Conservation (phyloP, 169 alveolate species). For the Cryptosporidium viatorum region DNA sequence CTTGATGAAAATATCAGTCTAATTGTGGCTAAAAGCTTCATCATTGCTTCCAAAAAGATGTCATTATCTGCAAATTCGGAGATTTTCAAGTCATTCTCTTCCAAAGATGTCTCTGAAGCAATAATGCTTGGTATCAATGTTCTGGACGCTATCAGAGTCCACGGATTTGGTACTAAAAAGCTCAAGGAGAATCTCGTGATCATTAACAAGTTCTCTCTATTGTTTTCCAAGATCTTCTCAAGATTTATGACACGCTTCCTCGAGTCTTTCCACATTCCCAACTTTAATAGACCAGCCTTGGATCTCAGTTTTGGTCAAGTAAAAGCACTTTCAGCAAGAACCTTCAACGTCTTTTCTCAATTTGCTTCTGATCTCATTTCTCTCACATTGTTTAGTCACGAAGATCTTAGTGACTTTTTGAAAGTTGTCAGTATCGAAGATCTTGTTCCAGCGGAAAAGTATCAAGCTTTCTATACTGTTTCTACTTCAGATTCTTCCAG, state of each 20-base stretch:
- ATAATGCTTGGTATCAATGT: slow-evolving; percentile 19
- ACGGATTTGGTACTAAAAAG: not conserved
- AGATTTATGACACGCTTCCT: not conserved
- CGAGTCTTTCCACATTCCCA: not conserved
- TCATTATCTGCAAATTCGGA: slow-evolving; percentile 6
- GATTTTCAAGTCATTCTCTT: not conserved
- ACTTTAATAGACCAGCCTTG: not conserved
- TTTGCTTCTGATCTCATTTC: not conserved
- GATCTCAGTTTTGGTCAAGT: not conserved
- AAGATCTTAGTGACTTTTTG: not conserved
- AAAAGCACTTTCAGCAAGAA: slow-evolving; percentile 20
- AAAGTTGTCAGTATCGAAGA: not conserved
- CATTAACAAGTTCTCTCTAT: slow-evolving; percentile 17
- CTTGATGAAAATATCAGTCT: not conserved
- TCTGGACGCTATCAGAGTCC: slow-evolving; percentile 64
- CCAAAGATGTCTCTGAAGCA: not conserved
- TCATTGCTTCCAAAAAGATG: not conserved
- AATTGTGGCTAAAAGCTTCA: not conserved
- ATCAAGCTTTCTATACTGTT: slow-evolving; percentile 36
- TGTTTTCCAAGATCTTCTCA: slow-evolving; percentile 29
- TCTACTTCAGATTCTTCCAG: slow-evolving; percentile 27
- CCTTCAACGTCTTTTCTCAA: not conserved
- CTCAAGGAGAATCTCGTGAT: not conserved
- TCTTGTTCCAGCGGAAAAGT: not conserved
- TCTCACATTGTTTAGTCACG: not conserved